A percentile compares a stretch with the other conserved stretches of the same genome.
Evolutionary conservation across 2,329 filamentous ascomycete genomes (phyloP).

Genomic region (Exophiala viscosa): DNA sequence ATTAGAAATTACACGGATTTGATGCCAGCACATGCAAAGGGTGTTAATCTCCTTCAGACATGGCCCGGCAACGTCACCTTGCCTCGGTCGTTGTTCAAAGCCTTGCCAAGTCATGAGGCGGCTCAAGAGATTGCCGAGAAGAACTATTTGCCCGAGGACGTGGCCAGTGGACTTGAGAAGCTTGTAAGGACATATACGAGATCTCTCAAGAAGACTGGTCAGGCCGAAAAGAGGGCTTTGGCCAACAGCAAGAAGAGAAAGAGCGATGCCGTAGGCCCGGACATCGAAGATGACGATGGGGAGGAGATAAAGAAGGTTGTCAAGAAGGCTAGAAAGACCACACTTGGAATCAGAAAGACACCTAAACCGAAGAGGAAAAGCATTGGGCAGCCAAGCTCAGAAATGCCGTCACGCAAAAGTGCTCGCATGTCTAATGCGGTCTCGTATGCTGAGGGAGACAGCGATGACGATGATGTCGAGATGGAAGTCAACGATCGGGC

Average conservation of each 20-base stretch:
- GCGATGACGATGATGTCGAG: constrained; percentile 44
- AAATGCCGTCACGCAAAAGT: constrained; percentile 37
- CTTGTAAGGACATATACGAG: constrained; percentile 68
- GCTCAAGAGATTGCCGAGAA: constrained; percentile 84
- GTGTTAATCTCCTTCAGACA: constrained; percentile 64
- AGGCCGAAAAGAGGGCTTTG: constrained; percentile 25
- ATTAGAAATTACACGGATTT: constrained; percentile 83
- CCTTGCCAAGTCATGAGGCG: constrained; percentile 69
- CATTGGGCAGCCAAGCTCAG: constrained; percentile 34
- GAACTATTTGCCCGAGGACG: constrained; percentile 73
- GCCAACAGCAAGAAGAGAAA: constrained; percentile 40
- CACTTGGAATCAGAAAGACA: constrained; percentile 25
- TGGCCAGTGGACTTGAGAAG: constrained; percentile 73
- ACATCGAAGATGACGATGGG: constrained; percentile 20
- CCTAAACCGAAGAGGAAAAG: constrained; percentile 38
- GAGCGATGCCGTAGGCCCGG: constrained; percentile 33
- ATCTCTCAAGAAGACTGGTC: constrained; percentile 40
- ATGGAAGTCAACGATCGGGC: constrained; percentile 34
- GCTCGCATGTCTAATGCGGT: constrained; percentile 35
- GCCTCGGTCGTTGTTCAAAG: constrained; percentile 72
- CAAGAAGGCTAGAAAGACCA: constrained; percentile 27
- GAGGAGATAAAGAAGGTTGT: constrained; percentile 15
- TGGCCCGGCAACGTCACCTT: constrained; percentile 77
- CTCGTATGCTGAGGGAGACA: constrained; percentile 43
- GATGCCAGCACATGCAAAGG: constrained; percentile 64